A percentile compares a stretch with the other conserved stretches of the same genome.
phyloP scores from a whole-genome alignment of 1,284 basidiomycete genomes.

The Sporisorium graminicola region DNA sequence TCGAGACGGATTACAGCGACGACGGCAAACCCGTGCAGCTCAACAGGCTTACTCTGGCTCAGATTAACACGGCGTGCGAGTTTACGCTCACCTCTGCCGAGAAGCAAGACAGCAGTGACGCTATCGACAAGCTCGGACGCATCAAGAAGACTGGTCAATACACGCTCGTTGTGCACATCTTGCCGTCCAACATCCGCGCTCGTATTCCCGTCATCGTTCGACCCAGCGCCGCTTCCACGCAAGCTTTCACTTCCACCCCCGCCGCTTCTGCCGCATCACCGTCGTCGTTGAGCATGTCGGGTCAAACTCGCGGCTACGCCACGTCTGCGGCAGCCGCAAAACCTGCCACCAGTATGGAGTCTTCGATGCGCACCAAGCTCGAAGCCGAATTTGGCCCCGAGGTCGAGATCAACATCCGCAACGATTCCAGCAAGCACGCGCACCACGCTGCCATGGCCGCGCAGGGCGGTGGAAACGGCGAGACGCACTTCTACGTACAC shows the following conservation, averaged over 20 bases:
- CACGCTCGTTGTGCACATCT: slow-evolving; percentile 31
- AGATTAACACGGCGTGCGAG: slow-evolving; percentile 47
- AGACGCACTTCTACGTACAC: slow-evolving; percentile 68
- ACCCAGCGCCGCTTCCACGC: slow-evolving; percentile 18
- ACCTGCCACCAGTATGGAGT: slow-evolving; percentile 47
- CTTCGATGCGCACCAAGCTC: slow-evolving; percentile 58
- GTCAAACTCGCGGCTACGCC: slow-evolving; percentile 37
- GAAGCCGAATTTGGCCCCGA: slow-evolving; percentile 43
- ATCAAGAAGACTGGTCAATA: slow-evolving; percentile 47
- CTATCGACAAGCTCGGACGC: slow-evolving; percentile 36
- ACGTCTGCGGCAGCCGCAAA: slow-evolving; percentile 6
- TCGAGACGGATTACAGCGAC: slow-evolving; percentile 41
- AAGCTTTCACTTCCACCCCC: slow-evolving; percentile 8
- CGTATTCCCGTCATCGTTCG: slow-evolving; percentile 33
- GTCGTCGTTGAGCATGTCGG: slow-evolving; percentile 8
- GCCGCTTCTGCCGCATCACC: slow-evolving; percentile 4
- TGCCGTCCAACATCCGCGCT: slow-evolving; percentile 34
- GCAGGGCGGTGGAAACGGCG: slow-evolving; percentile 66
- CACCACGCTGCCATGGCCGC: slow-evolving; percentile 70
- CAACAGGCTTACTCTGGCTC: slow-evolving; percentile 32
- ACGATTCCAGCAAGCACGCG: slow-evolving; percentile 65
- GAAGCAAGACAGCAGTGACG: slow-evolving; percentile 5
- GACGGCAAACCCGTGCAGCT: slow-evolving; percentile 26
- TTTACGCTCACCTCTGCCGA: slow-evolving; percentile 16
- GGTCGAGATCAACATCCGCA: slow-evolving; percentile 54